These are phyloP conservation scores for Apiotrichum veenhuisii DNA, from an alignment of 1,284 basidiomycete species.

Conservation along the genomic window DNA sequence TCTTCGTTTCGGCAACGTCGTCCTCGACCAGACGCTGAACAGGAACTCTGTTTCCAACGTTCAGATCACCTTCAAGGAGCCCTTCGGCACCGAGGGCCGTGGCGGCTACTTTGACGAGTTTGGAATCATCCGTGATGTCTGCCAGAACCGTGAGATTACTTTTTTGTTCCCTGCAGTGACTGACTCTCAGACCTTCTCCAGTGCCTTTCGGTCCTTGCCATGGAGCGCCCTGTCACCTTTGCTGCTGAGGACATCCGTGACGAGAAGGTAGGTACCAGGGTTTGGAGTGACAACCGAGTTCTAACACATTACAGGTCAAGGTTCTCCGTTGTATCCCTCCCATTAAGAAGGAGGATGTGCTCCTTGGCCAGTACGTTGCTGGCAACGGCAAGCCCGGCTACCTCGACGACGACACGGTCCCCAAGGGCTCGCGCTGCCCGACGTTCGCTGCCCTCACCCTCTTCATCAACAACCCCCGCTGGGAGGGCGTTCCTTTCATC, in stretches of 20 bases:
- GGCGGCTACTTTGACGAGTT: conserved; percentile 99
- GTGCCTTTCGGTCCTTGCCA: conserved; percentile 84
- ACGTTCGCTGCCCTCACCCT: conserved; percentile 85
- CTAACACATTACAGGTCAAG: conserved; percentile 66
- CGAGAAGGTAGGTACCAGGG: conserved; percentile 68
- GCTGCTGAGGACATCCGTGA: conserved; percentile 93
- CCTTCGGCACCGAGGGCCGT: conserved; percentile 93
- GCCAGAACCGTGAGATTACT: conserved; percentile 82
- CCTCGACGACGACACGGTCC: conserved; percentile 90
- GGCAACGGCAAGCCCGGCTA: conserved; percentile 93
- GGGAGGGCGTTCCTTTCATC: conserved; percentile 97
- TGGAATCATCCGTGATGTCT: conserved; percentile 91
- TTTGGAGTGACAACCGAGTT: conserved; percentile 8
- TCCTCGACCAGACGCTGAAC: conserved; percentile 82
- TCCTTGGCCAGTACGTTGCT: conserved; percentile 86
- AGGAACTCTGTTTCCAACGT: conserved; percentile 91
- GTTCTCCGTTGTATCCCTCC: conserved; percentile 84
- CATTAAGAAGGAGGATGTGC: conserved; percentile 68
- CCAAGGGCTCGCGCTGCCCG: conserved; percentile 82
- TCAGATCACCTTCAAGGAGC: conserved; percentile 98
- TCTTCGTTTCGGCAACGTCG: conserved; percentile 86
- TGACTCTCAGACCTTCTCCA: conserved; percentile 72
- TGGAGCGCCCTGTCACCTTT: conserved; percentile 97
- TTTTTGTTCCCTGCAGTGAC: not conserved
- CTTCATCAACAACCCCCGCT: conserved; percentile 87